A percentile compares a stretch with the other conserved stretches of the same genome.
phyloP scores from a whole-genome alignment of 2,329 filamentous ascomycete species.

The Trichophyton equinum region DNA sequence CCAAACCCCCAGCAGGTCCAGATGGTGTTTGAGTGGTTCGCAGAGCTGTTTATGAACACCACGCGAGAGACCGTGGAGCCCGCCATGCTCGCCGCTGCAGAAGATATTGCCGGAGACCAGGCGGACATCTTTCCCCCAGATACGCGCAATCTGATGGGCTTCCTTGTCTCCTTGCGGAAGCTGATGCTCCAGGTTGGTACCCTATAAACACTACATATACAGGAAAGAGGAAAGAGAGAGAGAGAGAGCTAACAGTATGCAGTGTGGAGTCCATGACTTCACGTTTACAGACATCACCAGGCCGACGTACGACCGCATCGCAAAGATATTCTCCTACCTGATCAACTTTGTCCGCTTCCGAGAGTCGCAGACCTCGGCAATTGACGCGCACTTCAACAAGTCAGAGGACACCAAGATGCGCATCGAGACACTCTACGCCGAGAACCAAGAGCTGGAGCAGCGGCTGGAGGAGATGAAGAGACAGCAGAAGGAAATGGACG shows the following conservation, averaged over 20 bases:
- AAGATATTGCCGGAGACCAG: conserved; percentile 65
- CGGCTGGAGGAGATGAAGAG: conserved; percentile 68
- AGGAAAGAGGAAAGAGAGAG: no score
- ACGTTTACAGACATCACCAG: conserved; percentile 84
- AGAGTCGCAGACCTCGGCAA: conserved; percentile 76
- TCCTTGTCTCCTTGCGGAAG: conserved; percentile 71
- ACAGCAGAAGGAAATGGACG: conserved; percentile 69
- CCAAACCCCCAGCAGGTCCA: conserved; percentile 91
- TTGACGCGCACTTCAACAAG: conserved; percentile 89
- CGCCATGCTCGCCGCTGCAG: conserved; percentile 82
- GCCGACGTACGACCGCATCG: conserved; percentile 76
- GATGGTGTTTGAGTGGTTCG: conserved; percentile 96
- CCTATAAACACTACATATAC: neutral
- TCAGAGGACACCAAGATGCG: conserved; percentile 72
- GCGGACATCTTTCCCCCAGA: conserved; percentile 74
- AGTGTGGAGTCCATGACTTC: conserved; percentile 89
- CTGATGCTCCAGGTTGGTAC: conserved; percentile 53
- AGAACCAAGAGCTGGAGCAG: conserved; percentile 77
- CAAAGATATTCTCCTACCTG: conserved; percentile 92
- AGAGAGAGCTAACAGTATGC: neutral
- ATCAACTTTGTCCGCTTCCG: conserved; percentile 99
- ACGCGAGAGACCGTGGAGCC: conserved; percentile 89
- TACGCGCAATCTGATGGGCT: conserved; percentile 88
- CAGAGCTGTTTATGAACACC: conserved; percentile 82
- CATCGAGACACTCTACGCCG: conserved; percentile 72